These are phyloP conservation scores for Fusarium brachygibbosum DNA, from an alignment of 2,329 filamentous ascomycete species.

Conservation along the genomic window DNA sequence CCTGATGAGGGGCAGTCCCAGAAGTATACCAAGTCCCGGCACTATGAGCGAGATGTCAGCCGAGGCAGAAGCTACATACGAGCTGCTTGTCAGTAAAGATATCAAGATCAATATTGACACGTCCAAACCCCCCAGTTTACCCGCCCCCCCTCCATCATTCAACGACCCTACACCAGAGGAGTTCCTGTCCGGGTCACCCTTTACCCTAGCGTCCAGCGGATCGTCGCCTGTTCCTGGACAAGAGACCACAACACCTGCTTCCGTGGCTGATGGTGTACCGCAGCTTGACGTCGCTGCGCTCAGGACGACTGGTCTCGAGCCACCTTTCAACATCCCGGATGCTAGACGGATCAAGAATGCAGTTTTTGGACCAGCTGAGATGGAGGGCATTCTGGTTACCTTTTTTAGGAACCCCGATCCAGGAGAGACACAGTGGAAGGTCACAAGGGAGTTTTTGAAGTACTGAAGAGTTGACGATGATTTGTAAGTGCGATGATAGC, in stretches of 20 bases:
- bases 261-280: slow-evolving; percentile 36
- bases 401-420: slow-evolving; percentile 48
- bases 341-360: slow-evolving; percentile 50
- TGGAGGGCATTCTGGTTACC: slow-evolving; percentile 48
- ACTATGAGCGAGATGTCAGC: slow-evolving; percentile 1
- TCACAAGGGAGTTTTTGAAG: slow-evolving; percentile 48
- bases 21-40: neutral
- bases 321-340: slow-evolving; percentile 51
- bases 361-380: slow-evolving; percentile 46
- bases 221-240: slow-evolving; percentile 17
- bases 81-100: slow-evolving; percentile 1
- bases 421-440: slow-evolving; percentile 48
- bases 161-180: slow-evolving; percentile 34
- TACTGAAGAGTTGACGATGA: slow-evolving; percentile 7
- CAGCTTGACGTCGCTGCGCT: slow-evolving; percentile 23
- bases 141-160: slow-evolving; percentile 25
- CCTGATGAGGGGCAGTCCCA: neutral
- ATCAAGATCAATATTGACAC: slow-evolving; percentile 28
- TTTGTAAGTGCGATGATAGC: too few species aligned
- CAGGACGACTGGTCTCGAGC: slow-evolving; percentile 26
- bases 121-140: slow-evolving; percentile 25
- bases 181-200: neutral
- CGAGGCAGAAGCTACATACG: neutral
- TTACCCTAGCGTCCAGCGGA: neutral
- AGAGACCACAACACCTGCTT: slow-evolving; percentile 27